A percentile compares a stretch with the other conserved stretches of the same genome.
phyloP scores from a whole-genome alignment of 1,284 basidiomycete genomes.

The Leccinum subspadiceum region DNA sequence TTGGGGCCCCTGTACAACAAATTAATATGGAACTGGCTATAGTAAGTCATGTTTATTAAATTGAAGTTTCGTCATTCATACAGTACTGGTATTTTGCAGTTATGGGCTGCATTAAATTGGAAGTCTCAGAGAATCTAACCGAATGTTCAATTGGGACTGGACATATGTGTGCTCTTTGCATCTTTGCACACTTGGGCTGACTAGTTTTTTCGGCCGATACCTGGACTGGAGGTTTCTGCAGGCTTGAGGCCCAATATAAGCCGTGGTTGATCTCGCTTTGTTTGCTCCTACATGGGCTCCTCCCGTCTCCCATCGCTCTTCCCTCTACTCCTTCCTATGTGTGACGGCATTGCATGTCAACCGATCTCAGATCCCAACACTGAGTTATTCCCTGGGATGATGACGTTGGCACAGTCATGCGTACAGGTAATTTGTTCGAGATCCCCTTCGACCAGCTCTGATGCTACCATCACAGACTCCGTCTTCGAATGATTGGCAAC shows the following conservation, averaged over 20 bases:
- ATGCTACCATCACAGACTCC: slow-evolving; percentile 5
- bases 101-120: not conserved
- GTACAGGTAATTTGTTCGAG: slow-evolving; percentile 5
- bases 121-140: not conserved
- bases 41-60: not conserved
- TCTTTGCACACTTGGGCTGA: not conserved
- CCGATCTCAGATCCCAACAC: not conserved
- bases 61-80: not conserved
- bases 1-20: not conserved
- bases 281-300: not conserved
- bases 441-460: not conserved
- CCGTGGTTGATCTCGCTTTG: not conserved
- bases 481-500: not conserved
- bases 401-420: not conserved
- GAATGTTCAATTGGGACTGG: not conserved
- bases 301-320: not conserved
- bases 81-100: not conserved
- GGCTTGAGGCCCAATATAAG: not conserved
- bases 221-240: not conserved
- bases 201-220: not conserved
- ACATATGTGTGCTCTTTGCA: not conserved
- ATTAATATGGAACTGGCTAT: not conserved
- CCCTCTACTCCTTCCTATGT: not conserved
- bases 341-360: not conserved
- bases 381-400: not conserved